phyloP scores from a whole-genome alignment of 176 grass and related monocot genomes.

The Chrysopogon serrulatus region DNA sequence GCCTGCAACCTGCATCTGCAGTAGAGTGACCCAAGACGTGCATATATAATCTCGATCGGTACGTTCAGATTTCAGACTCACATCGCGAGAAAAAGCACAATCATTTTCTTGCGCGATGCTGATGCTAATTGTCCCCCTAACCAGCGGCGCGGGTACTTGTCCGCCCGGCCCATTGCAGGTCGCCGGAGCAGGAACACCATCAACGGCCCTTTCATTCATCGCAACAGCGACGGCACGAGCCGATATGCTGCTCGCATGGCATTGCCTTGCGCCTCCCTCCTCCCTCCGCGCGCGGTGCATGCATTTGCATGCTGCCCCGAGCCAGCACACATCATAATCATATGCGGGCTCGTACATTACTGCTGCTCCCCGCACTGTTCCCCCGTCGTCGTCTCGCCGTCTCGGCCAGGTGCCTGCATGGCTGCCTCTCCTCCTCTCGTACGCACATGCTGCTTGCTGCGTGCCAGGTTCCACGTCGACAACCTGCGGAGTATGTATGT shows the following conservation, averaged over 20 bases:
- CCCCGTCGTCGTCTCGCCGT: no score
- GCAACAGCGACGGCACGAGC: constrained; percentile 22
- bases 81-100: background rate
- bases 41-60: background rate
- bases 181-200: constrained; percentile 13
- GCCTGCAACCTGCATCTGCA: background rate
- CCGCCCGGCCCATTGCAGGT: background rate
- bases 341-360: background rate
- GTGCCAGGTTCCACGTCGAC: background rate
- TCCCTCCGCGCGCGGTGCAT: no score
- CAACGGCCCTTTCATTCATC: constrained; percentile 10
- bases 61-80: background rate
- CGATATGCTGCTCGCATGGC: no score
- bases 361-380: background rate
- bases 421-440: no score
- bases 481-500: background rate
- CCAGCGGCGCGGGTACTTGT: background rate
- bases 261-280: no score
- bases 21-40: background rate
- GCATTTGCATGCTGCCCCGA: no score
- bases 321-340: no score
- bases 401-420: no score
- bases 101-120: background rate
- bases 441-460: no score
- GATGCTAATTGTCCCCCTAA: constrained; percentile 23